Conservation (phyloP, 2,329 filamentous ascomycete species). For the Chrysosphaeria jannelii region DNA sequence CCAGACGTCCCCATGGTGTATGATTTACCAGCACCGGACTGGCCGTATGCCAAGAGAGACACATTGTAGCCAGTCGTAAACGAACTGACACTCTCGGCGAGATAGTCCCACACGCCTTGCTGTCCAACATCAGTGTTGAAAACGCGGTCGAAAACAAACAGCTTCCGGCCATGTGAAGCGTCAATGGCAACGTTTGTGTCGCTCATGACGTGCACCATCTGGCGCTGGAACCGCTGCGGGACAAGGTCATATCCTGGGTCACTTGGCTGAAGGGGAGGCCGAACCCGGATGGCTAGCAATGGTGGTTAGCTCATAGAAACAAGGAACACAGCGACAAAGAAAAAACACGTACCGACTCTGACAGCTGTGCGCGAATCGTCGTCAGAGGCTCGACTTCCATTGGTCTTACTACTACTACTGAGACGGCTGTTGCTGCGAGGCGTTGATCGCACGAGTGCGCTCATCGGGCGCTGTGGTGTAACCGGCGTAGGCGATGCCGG, state of each 20-base stretch:
- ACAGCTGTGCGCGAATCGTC: conserved; percentile 76
- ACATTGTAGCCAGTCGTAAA: conserved; percentile 97
- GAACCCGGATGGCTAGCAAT: conserved; percentile 55
- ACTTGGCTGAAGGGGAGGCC: conserved; percentile 50
- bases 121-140: conserved; percentile 63
- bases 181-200: conserved; percentile 69
- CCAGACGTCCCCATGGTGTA: conserved; percentile 97
- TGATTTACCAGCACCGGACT: conserved; percentile 91
- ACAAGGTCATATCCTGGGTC: conserved; percentile 90
- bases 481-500: conserved; percentile 24
- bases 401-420: conserved; percentile 52
- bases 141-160: conserved; percentile 91
- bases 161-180: conserved; percentile 68
- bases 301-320: conserved; percentile 1
- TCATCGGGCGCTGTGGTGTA: conserved; percentile 40
- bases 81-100: conserved; percentile 64
- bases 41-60: conserved; percentile 82
- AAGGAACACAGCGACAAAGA: conserved; percentile 1
- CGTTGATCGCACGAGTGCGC: conserved; percentile 46
- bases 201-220: conserved; percentile 72
- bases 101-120: conserved; percentile 80
- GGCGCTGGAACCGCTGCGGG: conserved; percentile 75
- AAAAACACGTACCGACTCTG: conserved; percentile 57
- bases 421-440: conserved; percentile 54
- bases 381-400: conserved; percentile 59